phyloP scores from a whole-genome alignment of 202 grass and related monocot genomes.

The Alloteropsis angusta region DNA sequence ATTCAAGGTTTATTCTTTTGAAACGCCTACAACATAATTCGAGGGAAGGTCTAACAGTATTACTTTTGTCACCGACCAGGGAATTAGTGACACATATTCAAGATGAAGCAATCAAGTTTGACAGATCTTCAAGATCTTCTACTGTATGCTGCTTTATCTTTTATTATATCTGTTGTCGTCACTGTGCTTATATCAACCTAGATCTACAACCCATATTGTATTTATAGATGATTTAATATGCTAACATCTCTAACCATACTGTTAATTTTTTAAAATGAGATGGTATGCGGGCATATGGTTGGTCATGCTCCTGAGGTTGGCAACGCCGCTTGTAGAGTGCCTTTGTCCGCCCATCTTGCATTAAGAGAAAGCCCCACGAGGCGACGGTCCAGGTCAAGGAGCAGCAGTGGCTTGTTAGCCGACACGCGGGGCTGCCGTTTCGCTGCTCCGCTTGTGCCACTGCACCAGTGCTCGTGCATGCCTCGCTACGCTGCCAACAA shows the following conservation, averaged over 20 bases:
- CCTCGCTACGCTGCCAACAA: too few species aligned
- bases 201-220: not conserved
- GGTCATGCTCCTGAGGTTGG: too few species aligned
- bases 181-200: not conserved
- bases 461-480: too few species aligned
- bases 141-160: conserved; percentile 37
- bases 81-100: conserved; percentile 95
- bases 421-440: too few species aligned
- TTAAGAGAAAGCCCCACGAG: too few species aligned
- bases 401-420: too few species aligned
- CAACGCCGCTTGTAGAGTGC: too few species aligned
- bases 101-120: conserved; percentile 88
- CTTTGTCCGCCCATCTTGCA: too few species aligned
- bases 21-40: conserved; percentile 61
- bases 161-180: not conserved
- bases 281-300: not conserved
- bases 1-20: conserved; percentile 64
- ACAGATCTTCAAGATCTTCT: conserved; percentile 72
- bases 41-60: conserved; percentile 59
- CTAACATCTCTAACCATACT: not conserved
- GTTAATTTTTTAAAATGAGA: not conserved
- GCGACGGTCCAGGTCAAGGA: too few species aligned
- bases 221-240: not conserved
- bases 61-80: conserved; percentile 84
- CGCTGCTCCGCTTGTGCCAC: too few species aligned